phyloP scores from a whole-genome alignment of 177 flowering plant genomes.

The Vitis hybrid region DNA sequence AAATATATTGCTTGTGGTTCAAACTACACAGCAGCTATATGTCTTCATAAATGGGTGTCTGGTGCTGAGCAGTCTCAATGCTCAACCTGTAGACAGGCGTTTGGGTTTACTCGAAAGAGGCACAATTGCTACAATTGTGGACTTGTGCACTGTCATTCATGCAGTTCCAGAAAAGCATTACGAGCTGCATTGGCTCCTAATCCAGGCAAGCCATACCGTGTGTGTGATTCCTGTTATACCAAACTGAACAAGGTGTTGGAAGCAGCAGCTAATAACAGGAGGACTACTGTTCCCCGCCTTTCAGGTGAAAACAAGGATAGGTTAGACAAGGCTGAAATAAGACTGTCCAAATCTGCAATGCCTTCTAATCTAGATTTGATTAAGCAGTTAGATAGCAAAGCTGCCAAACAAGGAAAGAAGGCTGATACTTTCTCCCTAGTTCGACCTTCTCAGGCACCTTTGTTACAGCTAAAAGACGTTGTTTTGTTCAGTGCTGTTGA shows the following conservation, averaged over 20 bases:
- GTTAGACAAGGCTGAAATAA: constrained; percentile 73
- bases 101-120: constrained; percentile 93
- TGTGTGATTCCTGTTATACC: constrained; percentile 83
- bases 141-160: constrained; percentile 91
- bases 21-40: constrained; percentile 78
- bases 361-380: constrained; percentile 84
- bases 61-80: constrained; percentile 95
- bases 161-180: constrained; percentile 85
- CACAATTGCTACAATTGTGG: constrained; percentile 99
- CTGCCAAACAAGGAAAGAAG: constrained; percentile 82
- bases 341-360: constrained; percentile 49
- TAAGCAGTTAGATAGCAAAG: constrained; percentile 82
- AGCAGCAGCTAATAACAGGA: constrained; percentile 46
- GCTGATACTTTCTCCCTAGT: constrained; percentile 62
- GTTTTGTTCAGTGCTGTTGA: constrained; percentile 54
- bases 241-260: constrained; percentile 76
- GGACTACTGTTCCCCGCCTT: constrained; percentile 62
- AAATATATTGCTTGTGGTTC: constrained; percentile 90
- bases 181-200: constrained; percentile 92
- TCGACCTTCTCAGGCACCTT: constrained; percentile 63
- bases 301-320: constrained; percentile 92
- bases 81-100: constrained; percentile 88
- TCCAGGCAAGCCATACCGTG: constrained; percentile 88
- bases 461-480: constrained; percentile 70
- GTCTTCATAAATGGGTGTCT: constrained; percentile 96